Base-by-base conservation (phyloP, 2,329 filamentous ascomycete species). In the Lachnellula cervina region DNA sequence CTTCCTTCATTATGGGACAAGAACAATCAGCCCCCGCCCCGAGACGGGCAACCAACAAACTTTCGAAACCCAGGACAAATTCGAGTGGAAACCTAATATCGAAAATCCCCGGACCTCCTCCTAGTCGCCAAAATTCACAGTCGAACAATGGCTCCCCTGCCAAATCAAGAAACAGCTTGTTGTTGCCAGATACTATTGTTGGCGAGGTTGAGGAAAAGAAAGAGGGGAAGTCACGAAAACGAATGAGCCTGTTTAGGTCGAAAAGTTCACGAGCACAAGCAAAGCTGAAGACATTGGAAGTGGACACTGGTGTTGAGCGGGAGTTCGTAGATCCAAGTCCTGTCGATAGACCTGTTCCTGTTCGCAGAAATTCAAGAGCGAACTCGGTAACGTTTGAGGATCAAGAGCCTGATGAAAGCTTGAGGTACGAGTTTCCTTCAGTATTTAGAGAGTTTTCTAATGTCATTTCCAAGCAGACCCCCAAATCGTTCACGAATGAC, bases 21-120 rank as follows among this genome's bases (percentile, higher is more conserved):
- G 59, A 61, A 44, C 67, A 66, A 51, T 67, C 65, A 11, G 52
- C 48, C 19, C 56, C 61, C 37, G 51, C 49, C 35, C 57, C 63
- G 45, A 57, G 60, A 34, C 56, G 59, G 54, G 45, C 56, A 6
- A 52, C 55, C 13, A 68, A 68, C 43, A 68, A 60, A 51, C 49
- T 70, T n/a, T 69, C 67, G 16, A 70, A 70, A 51, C 68, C 68
- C 1, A 65, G 58, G 47, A 68, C 68, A 19, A 68, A 65, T 28
- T 63, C 62, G 6, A 60, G 47, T 5, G 56, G 57, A 3, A 60
- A 59, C 45, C 54, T 65, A 2, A 44, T 66, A 14, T 35, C 54
- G 13, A 62, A 57, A 37, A 49, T 40, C 17, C 48, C 60, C 3
- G 50, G 34, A 17, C 8, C 8, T 11, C 54, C 55, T 32, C 48